Conservation (phyloP, 257 asterid genomes). For the Solanum ahanhuiri region DNA sequence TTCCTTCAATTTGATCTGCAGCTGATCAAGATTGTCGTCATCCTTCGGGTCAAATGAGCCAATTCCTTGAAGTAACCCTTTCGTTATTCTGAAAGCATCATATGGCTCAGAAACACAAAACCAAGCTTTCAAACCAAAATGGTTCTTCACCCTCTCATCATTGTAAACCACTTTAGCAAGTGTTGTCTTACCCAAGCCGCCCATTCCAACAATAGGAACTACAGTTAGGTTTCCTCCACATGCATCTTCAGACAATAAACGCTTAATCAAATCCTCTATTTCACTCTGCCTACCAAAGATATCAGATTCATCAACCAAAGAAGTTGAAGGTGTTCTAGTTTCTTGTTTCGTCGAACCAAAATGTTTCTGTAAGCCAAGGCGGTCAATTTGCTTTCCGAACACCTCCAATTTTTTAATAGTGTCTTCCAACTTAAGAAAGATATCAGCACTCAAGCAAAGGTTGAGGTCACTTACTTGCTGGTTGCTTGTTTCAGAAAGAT, state of each 20-base stretch:
- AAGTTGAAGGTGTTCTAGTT: constrained; percentile 2
- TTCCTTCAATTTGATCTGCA: constrained; percentile 34
- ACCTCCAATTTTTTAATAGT: background rate
- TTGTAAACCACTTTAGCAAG: constrained; percentile 43
- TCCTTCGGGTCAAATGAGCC: constrained; percentile 7
- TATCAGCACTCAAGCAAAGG: too few species aligned
- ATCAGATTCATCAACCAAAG: background rate
- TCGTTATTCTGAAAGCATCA: constrained; percentile 32
- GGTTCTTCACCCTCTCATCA: constrained; percentile 16
- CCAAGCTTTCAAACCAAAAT: constrained; percentile 38
- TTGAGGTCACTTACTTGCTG: too few species aligned
- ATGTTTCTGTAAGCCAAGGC: background rate
- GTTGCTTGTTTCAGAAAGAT: background rate
- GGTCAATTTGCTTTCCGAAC: background rate
- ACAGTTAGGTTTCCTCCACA: background rate
- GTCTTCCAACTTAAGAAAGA: background rate
- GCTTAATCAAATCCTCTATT: background rate
- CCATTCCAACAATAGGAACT: background rate
- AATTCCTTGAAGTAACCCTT: constrained; percentile 10
- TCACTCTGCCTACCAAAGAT: background rate
- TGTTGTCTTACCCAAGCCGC: constrained; percentile 32
- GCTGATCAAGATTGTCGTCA: constrained; percentile 23
- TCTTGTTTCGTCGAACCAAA: background rate
- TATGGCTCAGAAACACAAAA: constrained; percentile 40
- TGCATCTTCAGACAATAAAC: background rate